Evolutionary conservation across 495 filamentous ascomycete species (phyloP).

Genomic region (Penicillium fimorum): DNA sequence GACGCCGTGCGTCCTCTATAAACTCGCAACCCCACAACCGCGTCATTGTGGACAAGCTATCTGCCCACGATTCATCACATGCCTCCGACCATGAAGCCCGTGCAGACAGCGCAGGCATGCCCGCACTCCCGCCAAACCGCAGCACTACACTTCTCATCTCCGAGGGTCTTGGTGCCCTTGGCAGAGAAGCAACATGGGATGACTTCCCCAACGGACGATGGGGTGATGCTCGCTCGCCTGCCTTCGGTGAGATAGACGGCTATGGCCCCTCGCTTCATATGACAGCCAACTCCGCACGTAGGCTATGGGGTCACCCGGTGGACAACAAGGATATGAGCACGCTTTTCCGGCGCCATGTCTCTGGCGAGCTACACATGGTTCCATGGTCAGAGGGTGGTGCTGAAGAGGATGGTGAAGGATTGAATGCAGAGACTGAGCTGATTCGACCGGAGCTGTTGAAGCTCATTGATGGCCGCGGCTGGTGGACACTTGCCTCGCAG

Average conservation of each 20-base stretch:
- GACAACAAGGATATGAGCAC: conserved; percentile 65
- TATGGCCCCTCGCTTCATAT: conserved; percentile 91
- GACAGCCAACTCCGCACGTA: conserved; percentile 68
- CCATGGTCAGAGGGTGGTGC: conserved; percentile 94
- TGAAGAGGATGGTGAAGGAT: conserved; percentile 38
- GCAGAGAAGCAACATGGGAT: conserved; percentile 96
- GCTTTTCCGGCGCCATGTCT: conserved; percentile 77
- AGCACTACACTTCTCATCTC: conserved; percentile 88
- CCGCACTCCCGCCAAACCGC: conserved; percentile 48
- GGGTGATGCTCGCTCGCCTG: conserved; percentile 86
- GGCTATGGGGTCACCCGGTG: conserved; percentile 79
- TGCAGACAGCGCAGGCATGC: conserved; percentile 44
- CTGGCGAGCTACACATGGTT: conserved; percentile 68
- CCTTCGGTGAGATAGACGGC: conserved; percentile 93
- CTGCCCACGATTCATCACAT: conserved; percentile 36
- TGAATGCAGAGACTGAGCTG: conserved; percentile 74
- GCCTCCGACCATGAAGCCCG: conserved; percentile 56
- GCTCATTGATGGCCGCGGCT: conserved; percentile 72
- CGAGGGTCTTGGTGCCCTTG: conserved; percentile 85
- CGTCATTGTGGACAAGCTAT: conserved; percentile 67
- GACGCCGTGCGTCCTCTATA: conserved; percentile 51
- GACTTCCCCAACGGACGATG: conserved; percentile 97
- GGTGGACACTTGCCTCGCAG: conserved; percentile 96
- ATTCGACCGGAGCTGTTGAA: conserved; percentile 72
- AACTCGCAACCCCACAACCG: conserved; percentile 70